Evolutionary conservation across 257 asterid genomes (phyloP), one percentile per base, ranked within the genome.

Genomic region (Paulownia fortunei): DNA sequence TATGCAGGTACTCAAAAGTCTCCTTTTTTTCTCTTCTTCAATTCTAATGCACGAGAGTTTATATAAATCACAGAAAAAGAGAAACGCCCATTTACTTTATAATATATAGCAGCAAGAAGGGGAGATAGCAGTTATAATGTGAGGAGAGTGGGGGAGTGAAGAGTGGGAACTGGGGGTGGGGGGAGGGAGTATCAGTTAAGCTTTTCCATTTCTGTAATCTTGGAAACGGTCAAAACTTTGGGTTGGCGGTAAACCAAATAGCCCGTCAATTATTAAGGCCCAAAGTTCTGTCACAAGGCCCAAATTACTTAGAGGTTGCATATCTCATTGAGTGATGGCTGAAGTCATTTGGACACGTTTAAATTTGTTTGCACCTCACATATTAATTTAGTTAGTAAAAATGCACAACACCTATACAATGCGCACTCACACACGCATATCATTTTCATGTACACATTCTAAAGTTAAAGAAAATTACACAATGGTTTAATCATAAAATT

Each of bases 191-290:
- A 12, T 44, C 7, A 44, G 51, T 44, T 44, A 12, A 44, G 51
- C 15, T 47, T n/a, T 47, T 47, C 42, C 23, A 13, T 4, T n/a
- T n/a, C n/a, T 5, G 15, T 8, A 12, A 2, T 44, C 15, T n/a
- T n/a, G n/a, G 76, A 71, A 23, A 72, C 67, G 19, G 77, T 72
- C 77, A 72, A 72, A 55, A 13, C 46, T 51, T n/a, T 21, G 21
- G 66, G 37, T 55, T 72, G 32, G 51, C 70, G 51, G 70, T 9
- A 24, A 60, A 4, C 19, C 66, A 6, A 4, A 26, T 61, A 18
- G 16, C 1, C 69, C 27, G n/a, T n/a, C n/a, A n/a, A n/a, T n/a
- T n/a, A 1, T 30, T 30, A 4, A 52, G 30, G 61, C 61, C 61
- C 61, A 18, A 30, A 30, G 36, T 30, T 30, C 36, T 30, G 36